Conservation (phyloP, 345 rosid species). For the Brassica juncea region DNA sequence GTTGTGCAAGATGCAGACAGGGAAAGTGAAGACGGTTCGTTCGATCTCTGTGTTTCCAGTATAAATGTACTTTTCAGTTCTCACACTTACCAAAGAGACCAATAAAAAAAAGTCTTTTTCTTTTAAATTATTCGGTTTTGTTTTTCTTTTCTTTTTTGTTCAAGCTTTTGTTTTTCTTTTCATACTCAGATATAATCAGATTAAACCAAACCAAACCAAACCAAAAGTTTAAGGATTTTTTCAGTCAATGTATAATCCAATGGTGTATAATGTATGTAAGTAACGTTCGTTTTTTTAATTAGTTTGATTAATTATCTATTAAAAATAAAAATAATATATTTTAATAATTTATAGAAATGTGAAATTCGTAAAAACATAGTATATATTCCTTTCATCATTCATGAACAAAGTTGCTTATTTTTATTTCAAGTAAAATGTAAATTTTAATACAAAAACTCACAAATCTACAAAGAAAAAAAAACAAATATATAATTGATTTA, state of each 20-base stretch:
- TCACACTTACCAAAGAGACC: constrained; percentile 31
- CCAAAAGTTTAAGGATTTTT: not conserved
- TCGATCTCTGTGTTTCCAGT: constrained; percentile 13
- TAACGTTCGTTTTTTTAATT: too few relatives aligned
- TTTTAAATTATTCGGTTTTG: too few relatives aligned
- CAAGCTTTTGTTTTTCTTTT: too few relatives aligned
- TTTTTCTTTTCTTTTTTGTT: not conserved
- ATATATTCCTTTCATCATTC: not conserved
- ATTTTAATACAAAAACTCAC: constrained; percentile 12
- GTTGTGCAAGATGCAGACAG: constrained; percentile 40
- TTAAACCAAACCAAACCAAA: too few relatives aligned
- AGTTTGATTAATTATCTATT: not conserved
- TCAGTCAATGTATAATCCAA: not conserved
- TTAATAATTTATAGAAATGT: not conserved
- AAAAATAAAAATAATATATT: too few relatives aligned
- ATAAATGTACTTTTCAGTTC: constrained; percentile 38
- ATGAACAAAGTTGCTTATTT: constrained; percentile 8
- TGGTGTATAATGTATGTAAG: too few relatives aligned
- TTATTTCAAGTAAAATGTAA: constrained; percentile 4
- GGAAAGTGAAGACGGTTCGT: constrained; percentile 26
- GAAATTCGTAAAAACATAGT: not conserved
- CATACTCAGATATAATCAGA: not conserved
- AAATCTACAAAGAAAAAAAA: constrained; percentile 13
- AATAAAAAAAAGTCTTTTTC: not conserved
- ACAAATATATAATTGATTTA: constrained; percentile 21